Percentiles rank a stretch among this genome's conserved stretches.
phyloP scores from a whole-genome alignment of 2,329 filamentous ascomycete species.

The Botrytis deweyae region DNA sequence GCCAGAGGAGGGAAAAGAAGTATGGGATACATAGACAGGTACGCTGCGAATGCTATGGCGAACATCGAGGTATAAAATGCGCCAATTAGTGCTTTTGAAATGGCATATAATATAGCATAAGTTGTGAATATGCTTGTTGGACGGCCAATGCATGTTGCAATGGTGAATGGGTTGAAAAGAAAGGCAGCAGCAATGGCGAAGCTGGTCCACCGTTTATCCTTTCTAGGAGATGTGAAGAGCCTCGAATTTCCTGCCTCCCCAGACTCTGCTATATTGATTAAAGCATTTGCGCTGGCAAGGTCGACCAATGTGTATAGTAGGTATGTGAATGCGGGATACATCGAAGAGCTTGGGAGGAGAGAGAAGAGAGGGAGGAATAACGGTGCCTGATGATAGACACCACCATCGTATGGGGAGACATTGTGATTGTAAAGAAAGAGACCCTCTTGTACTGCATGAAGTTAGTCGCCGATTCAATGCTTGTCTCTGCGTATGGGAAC shows the following conservation, averaged over 20 bases:
- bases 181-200: slow-evolving; percentile 80
- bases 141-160: slow-evolving; percentile 85
- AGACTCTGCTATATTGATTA: slow-evolving; percentile 77
- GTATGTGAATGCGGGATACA: slow-evolving; percentile 70
- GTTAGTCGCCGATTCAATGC: slow-evolving; percentile 21
- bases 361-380: slow-evolving; percentile 89
- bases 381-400: slow-evolving; percentile 79
- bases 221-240: slow-evolving; percentile 75
- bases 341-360: slow-evolving; percentile 69
- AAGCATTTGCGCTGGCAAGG: slow-evolving; percentile 74
- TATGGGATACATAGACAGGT: slow-evolving; percentile 87
- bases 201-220: slow-evolving; percentile 71
- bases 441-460: slow-evolving; percentile 79
- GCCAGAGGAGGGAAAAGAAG: slow-evolving; percentile 81
- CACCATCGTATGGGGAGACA: slow-evolving; percentile 95
- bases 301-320: slow-evolving; percentile 81
- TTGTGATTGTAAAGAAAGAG: slow-evolving; percentile 95
- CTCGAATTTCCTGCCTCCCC: slow-evolving; percentile 73
- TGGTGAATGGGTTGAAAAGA: slow-evolving; percentile 91
- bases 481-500: background rate
- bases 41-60: slow-evolving; percentile 81
- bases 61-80: slow-evolving; percentile 75
- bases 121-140: slow-evolving; percentile 88
- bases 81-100: slow-evolving; percentile 76
- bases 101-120: slow-evolving; percentile 79